These are phyloP conservation scores for Pseudogymnoascus sp. DNA, from an alignment of 2,329 filamentous ascomycete genomes.

Conservation along the genomic window DNA sequence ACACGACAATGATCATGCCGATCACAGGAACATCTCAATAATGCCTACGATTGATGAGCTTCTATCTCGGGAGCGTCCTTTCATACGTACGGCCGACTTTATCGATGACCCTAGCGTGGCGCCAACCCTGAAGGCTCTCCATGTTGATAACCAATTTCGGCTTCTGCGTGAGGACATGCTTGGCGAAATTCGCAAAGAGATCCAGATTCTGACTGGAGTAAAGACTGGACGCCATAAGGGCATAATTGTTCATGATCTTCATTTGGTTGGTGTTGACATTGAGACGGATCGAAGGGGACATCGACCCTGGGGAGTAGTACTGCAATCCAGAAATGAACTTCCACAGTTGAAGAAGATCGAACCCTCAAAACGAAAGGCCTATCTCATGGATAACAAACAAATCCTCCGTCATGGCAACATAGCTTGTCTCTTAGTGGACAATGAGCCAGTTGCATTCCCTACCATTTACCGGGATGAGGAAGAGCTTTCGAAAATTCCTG, in stretches of 20 bases:
- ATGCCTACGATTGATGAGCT: constrained; percentile 61
- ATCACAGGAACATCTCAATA: constrained; percentile 54
- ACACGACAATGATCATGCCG: constrained; percentile 62
- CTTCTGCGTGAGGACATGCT: constrained; percentile 65
- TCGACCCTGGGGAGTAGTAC: constrained; percentile 31
- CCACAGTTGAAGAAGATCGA: constrained; percentile 31
- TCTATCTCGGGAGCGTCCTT: constrained; percentile 41
- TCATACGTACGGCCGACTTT: constrained; percentile 44
- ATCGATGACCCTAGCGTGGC: constrained; percentile 35
- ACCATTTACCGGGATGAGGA: constrained; percentile 44
- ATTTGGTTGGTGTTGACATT: constrained; percentile 23
- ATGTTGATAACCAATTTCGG: constrained; percentile 65
- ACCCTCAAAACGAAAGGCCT: constrained; percentile 32
- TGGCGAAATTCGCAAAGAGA: constrained; percentile 53
- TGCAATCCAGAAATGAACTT: constrained; percentile 37
- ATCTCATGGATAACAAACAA: constrained; percentile 37
- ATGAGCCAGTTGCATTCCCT: constrained; percentile 51
- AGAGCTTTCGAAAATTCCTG: constrained; percentile 34
- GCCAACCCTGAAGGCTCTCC: constrained; percentile 29
- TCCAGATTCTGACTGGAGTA: constrained; percentile 41
- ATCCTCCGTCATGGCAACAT: constrained; percentile 53
- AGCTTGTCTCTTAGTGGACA: constrained; percentile 47
- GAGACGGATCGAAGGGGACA: constrained; percentile 17
- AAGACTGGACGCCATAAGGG: constrained; percentile 37
- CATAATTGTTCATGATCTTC: constrained; percentile 33